Evolutionary conservation across 2,329 filamentous ascomycete genomes (phyloP).

Genomic region (Penicillium sp.): DNA sequence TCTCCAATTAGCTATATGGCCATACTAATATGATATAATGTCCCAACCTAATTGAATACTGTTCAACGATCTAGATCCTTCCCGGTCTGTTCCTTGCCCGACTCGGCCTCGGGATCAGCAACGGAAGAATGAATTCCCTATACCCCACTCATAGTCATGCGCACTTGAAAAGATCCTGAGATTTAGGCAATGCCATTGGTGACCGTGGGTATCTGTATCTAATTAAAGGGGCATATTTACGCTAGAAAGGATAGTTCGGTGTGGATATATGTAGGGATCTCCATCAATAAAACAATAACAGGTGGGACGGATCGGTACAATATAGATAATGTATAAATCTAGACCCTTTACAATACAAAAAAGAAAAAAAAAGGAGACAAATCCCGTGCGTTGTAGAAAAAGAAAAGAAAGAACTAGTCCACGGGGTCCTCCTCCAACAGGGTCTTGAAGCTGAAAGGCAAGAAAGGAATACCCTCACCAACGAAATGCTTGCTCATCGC

Average conservation of each 20-base stretch:
- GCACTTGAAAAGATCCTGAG: slow-evolving; percentile 9
- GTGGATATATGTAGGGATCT: neutral
- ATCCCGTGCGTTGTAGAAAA: neutral
- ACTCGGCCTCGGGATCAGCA: slow-evolving; percentile 11
- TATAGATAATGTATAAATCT: slow-evolving; percentile 9
- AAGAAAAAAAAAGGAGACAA: neutral
- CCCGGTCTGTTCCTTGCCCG: neutral
- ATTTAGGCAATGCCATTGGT: slow-evolving; percentile 1
- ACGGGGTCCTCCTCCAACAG: slow-evolving; percentile 75
- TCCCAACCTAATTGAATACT: neutral
- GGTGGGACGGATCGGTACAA: neutral
- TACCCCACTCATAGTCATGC: slow-evolving; percentile 9
- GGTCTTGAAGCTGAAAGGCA: slow-evolving; percentile 82
- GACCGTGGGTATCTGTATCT: neutral
- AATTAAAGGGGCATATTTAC: neutral
- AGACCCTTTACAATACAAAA: slow-evolving; percentile 8
- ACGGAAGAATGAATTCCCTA: slow-evolving; percentile 10
- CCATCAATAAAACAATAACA: neutral
- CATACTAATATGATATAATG: neutral
- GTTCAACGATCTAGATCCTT: slow-evolving; percentile 2
- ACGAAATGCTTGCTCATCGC: slow-evolving; percentile 98
- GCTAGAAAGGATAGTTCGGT: neutral
- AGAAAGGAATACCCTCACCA: slow-evolving; percentile 81
- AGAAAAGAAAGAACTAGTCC: slow-evolving; percentile 31
- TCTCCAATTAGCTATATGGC: neutral